Base-by-base conservation (phyloP, 2,329 filamentous ascomycete species). In the Claviceps paspali region DNA sequence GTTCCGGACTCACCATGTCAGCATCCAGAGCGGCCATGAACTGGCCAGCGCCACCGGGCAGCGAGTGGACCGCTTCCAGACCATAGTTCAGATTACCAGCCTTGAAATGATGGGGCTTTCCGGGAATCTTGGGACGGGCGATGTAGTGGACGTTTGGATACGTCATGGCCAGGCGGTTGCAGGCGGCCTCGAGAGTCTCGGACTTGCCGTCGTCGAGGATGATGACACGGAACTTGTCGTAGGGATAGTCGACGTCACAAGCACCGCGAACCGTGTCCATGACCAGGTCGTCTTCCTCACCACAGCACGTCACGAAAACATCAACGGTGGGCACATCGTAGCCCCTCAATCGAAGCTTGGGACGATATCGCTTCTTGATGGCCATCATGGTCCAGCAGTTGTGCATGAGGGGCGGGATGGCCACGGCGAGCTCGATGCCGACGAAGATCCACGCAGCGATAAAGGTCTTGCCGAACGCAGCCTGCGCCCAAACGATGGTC, bases 21-120 rank as follows among this genome's bases (percentile, higher is more conserved):
- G 74, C 75, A 49, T 80, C 76, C 24, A 80, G 57, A 28, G 70
- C 69, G n/a, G 73, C 74, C 49, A 78, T 69, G 51, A 63, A 77
- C 46, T 70, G 61, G 29, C 62, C 61, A n/a, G 68, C 60, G 18
- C 71, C 71, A 14, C 68, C 70, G 1, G 68, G 67, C 23, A 76
- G 54, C n/a, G 54, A 48, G 12, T 60, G 58, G 4, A 65, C 60
- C 38, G 64, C 60, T 12, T 72, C 65, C 15, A 73, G 53, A 24
- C 70, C 75, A 39, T 72, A 69, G 53, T 76, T 78, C 36, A 79
- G 57, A 49, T 79, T 79, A 35, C 74, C 73, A 1, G 74, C 72
- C 58, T 79, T 79, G 61, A 73, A 77, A 49, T 73, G 67, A 45
- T 71, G 62, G 2, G 65, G 64, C 24, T 62, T 55, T 6, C 64